Base-by-base conservation (phyloP, 768 basidiomycete species). In the Lactifluus hygrophoroides region DNA sequence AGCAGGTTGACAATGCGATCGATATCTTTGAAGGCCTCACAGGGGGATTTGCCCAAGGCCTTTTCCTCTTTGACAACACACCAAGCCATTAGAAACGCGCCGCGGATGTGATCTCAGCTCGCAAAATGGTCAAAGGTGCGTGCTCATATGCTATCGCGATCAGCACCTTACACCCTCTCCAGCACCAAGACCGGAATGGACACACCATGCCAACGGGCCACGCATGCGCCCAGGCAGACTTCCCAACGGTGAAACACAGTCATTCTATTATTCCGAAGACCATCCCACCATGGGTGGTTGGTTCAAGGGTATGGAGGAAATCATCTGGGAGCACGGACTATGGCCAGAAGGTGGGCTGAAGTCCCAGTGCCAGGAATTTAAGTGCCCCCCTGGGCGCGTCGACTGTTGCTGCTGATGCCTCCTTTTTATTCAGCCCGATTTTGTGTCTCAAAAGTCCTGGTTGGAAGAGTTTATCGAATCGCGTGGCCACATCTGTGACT, bases 71-170 rank as follows among this genome's bases (percentile, higher is more conserved):
- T 3, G 69, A 71, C 50, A 71, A 71, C 53, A 68, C 68, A 11
- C 48, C 65, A 0, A 69, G 55, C n/a, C 71, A 72, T 50, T 52
- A 21, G 10, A 69, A 69, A 35, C 64, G 64, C 3, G 63, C 69
- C 1, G 17, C 19, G 0, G 61, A 70, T 27, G 54, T 32, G 3
- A 3, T 54, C 3, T 32, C 32, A 5, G 32, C 32, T 32, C 32
- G 32, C 5, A 32, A 32, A 32, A 32, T 32, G 32, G 16, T 10
- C 32, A 32, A 32, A 32, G 32, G 10, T 25, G 14, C 21, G 32
- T 30, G 5, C 3, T 14, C 30, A 2, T 16, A 4, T 19, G n/a
- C 16, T 7, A 1, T 38, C 14, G 3, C 7, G n/a, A n/a, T 17
- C 16, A 3, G 16, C 37, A 38, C 37, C 37, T 38, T 5, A 17